Percentiles rank a stretch among this genome's conserved stretches.
Evolutionary conservation across 352 stramenopile species (phyloP).

Genomic region (Phytophthora crassamura): DNA sequence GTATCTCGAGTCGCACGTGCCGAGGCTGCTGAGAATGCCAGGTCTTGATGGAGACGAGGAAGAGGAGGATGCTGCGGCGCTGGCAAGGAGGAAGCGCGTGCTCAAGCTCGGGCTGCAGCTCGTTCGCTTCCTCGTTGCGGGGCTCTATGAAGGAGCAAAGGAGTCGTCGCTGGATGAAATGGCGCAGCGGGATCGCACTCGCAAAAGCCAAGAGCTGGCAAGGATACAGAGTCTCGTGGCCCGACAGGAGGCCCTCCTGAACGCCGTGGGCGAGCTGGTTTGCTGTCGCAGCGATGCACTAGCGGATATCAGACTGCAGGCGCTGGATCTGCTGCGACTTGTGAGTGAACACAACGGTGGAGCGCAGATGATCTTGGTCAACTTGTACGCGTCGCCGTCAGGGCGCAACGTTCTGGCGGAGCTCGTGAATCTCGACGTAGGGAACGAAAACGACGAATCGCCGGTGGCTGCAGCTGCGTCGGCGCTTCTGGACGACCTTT

Average conservation of each 20-base stretch:
- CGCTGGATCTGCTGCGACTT: constrained; percentile 66
- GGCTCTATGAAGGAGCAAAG: constrained; percentile 59
- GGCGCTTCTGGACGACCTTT: constrained; percentile 64
- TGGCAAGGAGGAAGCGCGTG: constrained; percentile 56
- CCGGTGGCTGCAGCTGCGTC: constrained; percentile 64
- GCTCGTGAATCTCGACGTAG: constrained; percentile 63
- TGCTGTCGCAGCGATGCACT: constrained; percentile 52
- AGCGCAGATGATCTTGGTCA: constrained; percentile 78
- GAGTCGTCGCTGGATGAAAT: constrained; percentile 63
- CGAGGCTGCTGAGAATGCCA: constrained; percentile 51
- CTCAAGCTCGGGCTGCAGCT: constrained; percentile 71
- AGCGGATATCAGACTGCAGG: constrained; percentile 66
- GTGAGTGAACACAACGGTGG: constrained; percentile 62
- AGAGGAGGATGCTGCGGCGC: constrained; percentile 21
- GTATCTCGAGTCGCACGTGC: constrained; percentile 61
- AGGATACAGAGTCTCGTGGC: constrained; percentile 72
- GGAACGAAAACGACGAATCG: constrained; percentile 59
- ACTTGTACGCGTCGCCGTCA: constrained; percentile 54
- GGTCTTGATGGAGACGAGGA: constrained; percentile 25
- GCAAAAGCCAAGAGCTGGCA: constrained; percentile 53
- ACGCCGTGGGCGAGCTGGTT: constrained; percentile 69
- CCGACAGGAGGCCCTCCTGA: constrained; percentile 65
- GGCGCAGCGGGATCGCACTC: constrained; percentile 49
- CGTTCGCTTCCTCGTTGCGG: constrained; percentile 66
- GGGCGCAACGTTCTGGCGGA: constrained; percentile 60